Base-by-base conservation (phyloP, 345 rosid genomes). In the Salix koriyanagi region DNA sequence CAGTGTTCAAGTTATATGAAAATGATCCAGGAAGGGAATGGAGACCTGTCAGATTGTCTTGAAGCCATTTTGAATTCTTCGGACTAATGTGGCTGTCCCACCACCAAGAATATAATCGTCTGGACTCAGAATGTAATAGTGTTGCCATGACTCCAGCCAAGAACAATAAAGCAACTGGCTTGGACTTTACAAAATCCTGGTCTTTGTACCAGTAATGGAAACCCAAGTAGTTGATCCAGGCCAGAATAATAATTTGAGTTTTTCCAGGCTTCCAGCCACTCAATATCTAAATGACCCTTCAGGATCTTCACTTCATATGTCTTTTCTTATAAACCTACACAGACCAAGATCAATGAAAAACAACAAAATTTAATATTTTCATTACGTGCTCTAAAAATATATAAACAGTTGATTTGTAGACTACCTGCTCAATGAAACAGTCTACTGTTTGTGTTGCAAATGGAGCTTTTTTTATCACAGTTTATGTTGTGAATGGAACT, bases 11-110 rank as follows among this genome's bases (percentile, higher is more conserved):
- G n/a, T 39, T 41, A 44, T 34, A 21, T 42, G 18, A 77, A 52
- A 13, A 25, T 58, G 34, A 70, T 16, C 42, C 39, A 70, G 79
- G 73, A 28, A 46, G 42, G 65, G 34, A 7, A 69, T 34, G 65
- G 30, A 65, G 85, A 91, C 98, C 94, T 67, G 90, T 89, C 41
- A 90, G 92, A 86, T 90, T 93, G 74, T 93, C 95, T 26, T 94
- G 87, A 73, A 93, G 95, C 97, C 98, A 91, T 81, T 86, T 89
- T 8, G 95, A 89, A 82, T 89, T 91, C 87, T 88, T 93, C 66
- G 92, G 89, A 82, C 86, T 78, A 58, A 83, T 86, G 67, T 93
- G 97, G 83, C 95, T 88, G 81, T 93, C 94, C 98, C 97, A 90
- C 96, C 94, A 90, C 96, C 94, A 93, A 28, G 92, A 88, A 76